These are phyloP conservation scores for Leccinellum luteum DNA, from an alignment of 768 basidiomycete species.

Conservation along the genomic window DNA sequence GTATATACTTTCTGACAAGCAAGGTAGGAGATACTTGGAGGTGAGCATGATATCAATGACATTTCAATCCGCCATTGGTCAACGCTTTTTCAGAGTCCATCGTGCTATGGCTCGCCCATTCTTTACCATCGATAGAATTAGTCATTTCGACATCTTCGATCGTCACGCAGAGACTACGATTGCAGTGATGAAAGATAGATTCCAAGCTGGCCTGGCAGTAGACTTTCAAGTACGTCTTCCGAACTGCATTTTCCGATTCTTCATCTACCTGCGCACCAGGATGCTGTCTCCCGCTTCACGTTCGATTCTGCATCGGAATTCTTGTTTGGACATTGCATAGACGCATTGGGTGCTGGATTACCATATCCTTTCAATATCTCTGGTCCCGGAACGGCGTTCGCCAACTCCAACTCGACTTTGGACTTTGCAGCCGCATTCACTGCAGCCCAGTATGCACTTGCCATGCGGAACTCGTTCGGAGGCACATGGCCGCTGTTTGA, in stretches of 20 bases:
- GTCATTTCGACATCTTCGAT: conserved; percentile 62
- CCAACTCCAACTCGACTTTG: conserved; percentile 14
- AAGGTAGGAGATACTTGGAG: conserved; percentile 66
- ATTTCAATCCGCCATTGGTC: background rate
- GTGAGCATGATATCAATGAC: conserved; percentile 31
- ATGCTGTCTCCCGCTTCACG: conserved; percentile 46
- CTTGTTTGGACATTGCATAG: conserved; percentile 44
- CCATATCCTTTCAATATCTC: conserved; percentile 37
- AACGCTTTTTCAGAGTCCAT: conserved; percentile 46
- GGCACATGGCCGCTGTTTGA: conserved; percentile 43
- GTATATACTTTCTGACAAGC: conserved; percentile 1
- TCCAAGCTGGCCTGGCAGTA: conserved; percentile 46
- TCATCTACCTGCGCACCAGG: conserved; percentile 23
- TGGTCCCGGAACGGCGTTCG: background rate
- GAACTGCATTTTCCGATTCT: too few species aligned
- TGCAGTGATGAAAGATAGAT: conserved; percentile 40
- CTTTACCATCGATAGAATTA: conserved; percentile 60
- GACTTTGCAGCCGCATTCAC: conserved; percentile 36
- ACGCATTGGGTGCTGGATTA: conserved; percentile 36
- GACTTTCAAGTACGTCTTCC: conserved; percentile 52
- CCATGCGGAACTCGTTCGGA: conserved; percentile 30
- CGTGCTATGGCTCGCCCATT: conserved; percentile 69
- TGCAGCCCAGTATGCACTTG: conserved; percentile 31
- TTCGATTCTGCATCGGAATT: conserved; percentile 56
- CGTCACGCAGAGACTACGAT: conserved; percentile 51